Conservation (phyloP, 2,329 filamentous ascomycete genomes). For the Diplodia mutila region DNA sequence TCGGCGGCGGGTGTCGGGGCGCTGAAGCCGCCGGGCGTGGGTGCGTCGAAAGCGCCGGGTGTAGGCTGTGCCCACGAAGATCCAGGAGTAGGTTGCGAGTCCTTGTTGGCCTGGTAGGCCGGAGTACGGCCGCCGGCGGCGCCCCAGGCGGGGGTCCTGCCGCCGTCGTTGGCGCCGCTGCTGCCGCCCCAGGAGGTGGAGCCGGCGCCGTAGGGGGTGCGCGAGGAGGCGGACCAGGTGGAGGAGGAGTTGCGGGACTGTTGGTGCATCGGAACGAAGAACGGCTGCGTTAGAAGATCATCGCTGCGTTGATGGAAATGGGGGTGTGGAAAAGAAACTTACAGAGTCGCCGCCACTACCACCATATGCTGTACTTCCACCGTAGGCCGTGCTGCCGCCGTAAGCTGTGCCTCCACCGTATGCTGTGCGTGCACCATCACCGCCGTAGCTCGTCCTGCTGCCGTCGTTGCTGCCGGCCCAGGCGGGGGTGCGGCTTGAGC, state of each 20-base stretch:
- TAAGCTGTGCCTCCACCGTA: constrained; percentile 58
- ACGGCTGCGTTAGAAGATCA: constrained; percentile 10
- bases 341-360: constrained; percentile 50
- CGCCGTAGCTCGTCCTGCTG: constrained; percentile 48
- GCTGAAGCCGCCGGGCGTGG: constrained; percentile 43
- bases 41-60: constrained; percentile 43
- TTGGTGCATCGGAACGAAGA: constrained; percentile 1
- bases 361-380: constrained; percentile 47
- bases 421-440: constrained; percentile 44
- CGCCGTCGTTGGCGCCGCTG: constrained; percentile 62
- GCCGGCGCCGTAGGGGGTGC: constrained; percentile 68
- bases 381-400: constrained; percentile 64
- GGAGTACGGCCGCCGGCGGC: constrained; percentile 38
- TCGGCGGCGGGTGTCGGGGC: constrained; percentile 43
- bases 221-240: constrained; percentile 43
- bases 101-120: constrained; percentile 39
- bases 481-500: constrained; percentile 35
- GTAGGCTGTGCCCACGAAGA: constrained; percentile 35
- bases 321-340: constrained; percentile 6
- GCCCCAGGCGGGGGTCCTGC: constrained; percentile 71
- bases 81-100: constrained; percentile 36
- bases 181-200: constrained; percentile 58
- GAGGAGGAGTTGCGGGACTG: constrained; percentile 30
- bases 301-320: constrained; percentile 10
- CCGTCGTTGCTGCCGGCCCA: constrained; percentile 43